Conservation (phyloP, 306 rosid species). For the Castanea mollissima region DNA sequence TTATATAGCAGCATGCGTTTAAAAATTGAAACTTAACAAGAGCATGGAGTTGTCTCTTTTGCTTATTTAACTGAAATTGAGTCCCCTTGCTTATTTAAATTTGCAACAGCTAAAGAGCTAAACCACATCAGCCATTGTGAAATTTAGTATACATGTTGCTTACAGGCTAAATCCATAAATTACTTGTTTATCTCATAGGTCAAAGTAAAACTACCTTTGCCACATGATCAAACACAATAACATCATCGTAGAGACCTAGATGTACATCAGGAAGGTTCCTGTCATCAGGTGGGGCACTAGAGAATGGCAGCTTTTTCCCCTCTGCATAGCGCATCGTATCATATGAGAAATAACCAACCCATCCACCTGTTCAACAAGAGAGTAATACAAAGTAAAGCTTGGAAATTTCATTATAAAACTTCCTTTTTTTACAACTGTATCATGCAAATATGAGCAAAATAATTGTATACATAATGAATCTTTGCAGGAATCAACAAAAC, state of each 20-base stretch:
- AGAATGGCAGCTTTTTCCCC: slow-evolving; percentile 88
- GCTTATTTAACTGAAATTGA: background rate
- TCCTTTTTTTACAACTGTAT: background rate
- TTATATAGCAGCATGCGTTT: background rate
- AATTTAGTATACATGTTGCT: background rate
- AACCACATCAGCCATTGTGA: background rate
- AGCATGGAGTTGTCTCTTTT: background rate
- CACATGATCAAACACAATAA: slow-evolving; percentile 92
- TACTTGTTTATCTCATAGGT: background rate
- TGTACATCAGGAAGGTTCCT: slow-evolving; percentile 93
- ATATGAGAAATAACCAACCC: slow-evolving; percentile 97
- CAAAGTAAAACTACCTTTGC: slow-evolving; percentile 64
- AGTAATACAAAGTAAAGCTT: slow-evolving; percentile 7
- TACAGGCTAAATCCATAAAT: slow-evolving; percentile 1
- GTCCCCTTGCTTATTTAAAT: background rate
- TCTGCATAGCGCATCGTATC: slow-evolving; percentile 97
- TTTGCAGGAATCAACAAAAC: no score
- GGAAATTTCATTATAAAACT: slow-evolving; percentile 7
- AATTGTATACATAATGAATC: background rate
- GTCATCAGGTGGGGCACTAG: slow-evolving; percentile 79
- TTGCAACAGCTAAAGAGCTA: background rate
- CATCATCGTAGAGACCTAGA: slow-evolving; percentile 88
- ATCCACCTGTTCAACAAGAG: slow-evolving; percentile 65
- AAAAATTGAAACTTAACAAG: background rate
- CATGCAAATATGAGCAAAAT: background rate